These are phyloP conservation scores for Thuja plicata DNA, from an alignment of 83 land plant genomes.

Conservation along the genomic window DNA sequence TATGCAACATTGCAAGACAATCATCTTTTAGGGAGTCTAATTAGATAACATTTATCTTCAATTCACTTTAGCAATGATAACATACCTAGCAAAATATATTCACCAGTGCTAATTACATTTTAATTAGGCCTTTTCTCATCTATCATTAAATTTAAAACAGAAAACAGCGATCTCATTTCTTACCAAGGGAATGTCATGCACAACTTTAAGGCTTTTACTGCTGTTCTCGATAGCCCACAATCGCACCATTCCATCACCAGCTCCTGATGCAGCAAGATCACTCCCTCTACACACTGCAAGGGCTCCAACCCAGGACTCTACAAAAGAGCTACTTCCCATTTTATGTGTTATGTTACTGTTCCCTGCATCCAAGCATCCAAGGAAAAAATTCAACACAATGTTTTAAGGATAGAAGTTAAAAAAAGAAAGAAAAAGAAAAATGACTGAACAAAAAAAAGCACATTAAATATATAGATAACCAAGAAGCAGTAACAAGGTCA, in stretches of 20 bases:
- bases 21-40: neutral
- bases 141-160: neutral
- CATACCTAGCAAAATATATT: neutral
- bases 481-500: neutral
- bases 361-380: slow-evolving; percentile 29
- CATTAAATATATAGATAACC: neutral
- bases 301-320: slow-evolving; percentile 89
- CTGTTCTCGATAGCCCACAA: slow-evolving; percentile 82
- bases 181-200: slow-evolving; percentile 79
- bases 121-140: neutral
- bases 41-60: neutral
- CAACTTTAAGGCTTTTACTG: slow-evolving; percentile 50
- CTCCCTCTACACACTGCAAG: slow-evolving; percentile 84
- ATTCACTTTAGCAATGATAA: neutral
- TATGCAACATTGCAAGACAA: neutral
- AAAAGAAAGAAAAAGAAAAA: neutral
- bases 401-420: neutral
- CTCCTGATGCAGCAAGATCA: slow-evolving; percentile 98
- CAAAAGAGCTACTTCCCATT: slow-evolving; percentile 20
- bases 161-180: neutral
- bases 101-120: neutral
- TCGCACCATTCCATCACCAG: slow-evolving; percentile 86
- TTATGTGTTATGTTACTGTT: slow-evolving; percentile 24
- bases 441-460: neutral
- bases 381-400: neutral